phyloP scores from a whole-genome alignment of 176 grass and related monocot species.

The Melocanna baccifera region DNA sequence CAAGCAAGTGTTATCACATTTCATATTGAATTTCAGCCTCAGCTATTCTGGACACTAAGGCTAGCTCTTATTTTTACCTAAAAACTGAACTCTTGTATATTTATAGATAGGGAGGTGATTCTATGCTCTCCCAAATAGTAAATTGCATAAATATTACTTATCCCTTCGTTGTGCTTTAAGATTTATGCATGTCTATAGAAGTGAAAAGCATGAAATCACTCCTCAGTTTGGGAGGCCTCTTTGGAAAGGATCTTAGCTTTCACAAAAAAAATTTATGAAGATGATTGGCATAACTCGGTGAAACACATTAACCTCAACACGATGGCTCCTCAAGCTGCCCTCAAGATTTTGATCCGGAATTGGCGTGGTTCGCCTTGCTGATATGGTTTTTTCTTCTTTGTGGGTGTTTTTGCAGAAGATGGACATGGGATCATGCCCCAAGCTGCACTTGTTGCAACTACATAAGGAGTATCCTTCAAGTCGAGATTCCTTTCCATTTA shows the following conservation, averaged over 20 bases:
- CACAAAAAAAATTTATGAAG: background rate
- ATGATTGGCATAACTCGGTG: background rate
- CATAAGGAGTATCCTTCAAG: conserved; percentile 86
- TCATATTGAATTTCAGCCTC: conserved; percentile 70
- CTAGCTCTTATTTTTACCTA: conserved; percentile 14
- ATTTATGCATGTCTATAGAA: too few relatives aligned
- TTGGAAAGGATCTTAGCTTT: background rate
- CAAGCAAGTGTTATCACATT: conserved; percentile 52
- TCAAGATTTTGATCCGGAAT: background rate
- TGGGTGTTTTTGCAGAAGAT: conserved; percentile 67
- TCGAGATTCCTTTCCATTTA: background rate
- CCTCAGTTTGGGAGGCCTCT: background rate
- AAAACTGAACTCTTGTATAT: conserved; percentile 9
- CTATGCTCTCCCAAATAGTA: too few relatives aligned
- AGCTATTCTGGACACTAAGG: conserved; percentile 74
- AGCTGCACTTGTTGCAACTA: conserved; percentile 85
- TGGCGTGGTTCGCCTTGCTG: background rate
- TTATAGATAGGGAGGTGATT: too few relatives aligned
- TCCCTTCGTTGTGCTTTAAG: too few relatives aligned
- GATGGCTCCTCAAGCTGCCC: background rate
- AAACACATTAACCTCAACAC: background rate
- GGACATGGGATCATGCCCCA: conserved; percentile 89
- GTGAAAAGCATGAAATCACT: too few relatives aligned
- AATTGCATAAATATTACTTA: too few relatives aligned
- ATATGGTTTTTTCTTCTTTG: background rate